Evolutionary conservation across 345 rosid genomes (phyloP).

Genomic region (Heritiera littoralis): DNA sequence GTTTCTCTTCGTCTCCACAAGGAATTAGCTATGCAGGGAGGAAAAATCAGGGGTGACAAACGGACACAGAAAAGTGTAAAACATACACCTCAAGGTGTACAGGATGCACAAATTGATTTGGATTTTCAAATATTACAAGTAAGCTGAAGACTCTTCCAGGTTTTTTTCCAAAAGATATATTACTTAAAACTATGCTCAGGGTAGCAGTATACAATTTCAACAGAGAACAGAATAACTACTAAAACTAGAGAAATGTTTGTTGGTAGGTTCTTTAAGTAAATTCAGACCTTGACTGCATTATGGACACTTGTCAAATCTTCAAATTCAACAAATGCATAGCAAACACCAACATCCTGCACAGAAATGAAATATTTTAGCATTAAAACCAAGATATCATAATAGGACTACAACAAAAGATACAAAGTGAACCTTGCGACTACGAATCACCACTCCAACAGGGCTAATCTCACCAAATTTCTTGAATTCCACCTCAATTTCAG

Average conservation of each 20-base stretch:
- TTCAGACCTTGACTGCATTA: constrained; percentile 56
- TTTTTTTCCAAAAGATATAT: background rate
- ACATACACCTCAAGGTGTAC: background rate
- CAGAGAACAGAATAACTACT: background rate
- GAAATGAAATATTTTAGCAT: constrained; percentile 18
- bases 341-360: constrained; percentile 68
- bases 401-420: background rate
- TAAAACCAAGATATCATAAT: background rate
- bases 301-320: constrained; percentile 61
- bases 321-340: constrained; percentile 78
- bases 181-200: background rate
- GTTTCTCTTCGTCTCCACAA: background rate
- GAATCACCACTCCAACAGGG: constrained; percentile 62
- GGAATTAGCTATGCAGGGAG: background rate
- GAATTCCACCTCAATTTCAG: constrained; percentile 74
- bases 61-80: background rate
- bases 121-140: background rate
- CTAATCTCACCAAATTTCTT: constrained; percentile 58
- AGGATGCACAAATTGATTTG: constrained; percentile 1
- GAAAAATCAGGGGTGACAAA: background rate
- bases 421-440: constrained; percentile 60
- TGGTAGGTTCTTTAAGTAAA: background rate
- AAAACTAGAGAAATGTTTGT: background rate
- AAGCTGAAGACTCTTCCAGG: background rate
- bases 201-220: background rate